Evolutionary conservation across 208 protist genomes (phyloP), one percentile per base, ranked within the genome.

Genomic region (Acanthamoeba healyi): DNA sequence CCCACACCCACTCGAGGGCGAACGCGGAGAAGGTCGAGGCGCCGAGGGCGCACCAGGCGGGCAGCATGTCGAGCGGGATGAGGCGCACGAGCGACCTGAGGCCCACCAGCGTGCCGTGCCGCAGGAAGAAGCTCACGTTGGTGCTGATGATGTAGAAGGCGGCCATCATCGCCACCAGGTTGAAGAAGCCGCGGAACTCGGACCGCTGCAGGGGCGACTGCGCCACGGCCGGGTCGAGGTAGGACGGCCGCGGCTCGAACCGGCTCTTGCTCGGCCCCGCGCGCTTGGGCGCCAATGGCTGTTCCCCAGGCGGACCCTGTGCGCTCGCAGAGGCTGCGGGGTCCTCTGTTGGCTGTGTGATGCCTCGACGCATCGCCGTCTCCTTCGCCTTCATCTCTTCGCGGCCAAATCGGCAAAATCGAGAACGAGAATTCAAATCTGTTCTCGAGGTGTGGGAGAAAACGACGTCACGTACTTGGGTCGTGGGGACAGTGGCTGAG

Each of bases 101-200:
- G 29, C 89, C 89, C 6, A 93, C 89, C 14, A 93, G 89, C 5
- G 89, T 93, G n/a, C 89, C 89, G 42, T 74, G 65, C 12, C 34
- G 24, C 22, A 93, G 24, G 44, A 93, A 82, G 44, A 67, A 82
- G 58, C 38, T 93, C 17, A 81, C 36, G 65, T 93, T 93, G 63
- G 89, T 67, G 40, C 29, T 42, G 65, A 93, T 42, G 49, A 93
- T 46, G 89, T 82, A 93, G 46, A 93, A 93, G 63, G 49, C 44
- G 24, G 46, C 89, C 65, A 93, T 81, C 89, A 93, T 56, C 26
- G 67, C 89, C 26, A 81, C 44, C 1, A 93, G 63, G 67, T 93
- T 93, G 67, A 93, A 93, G 89, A 93, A 93, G 40, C 89, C 89
- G 17, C 70, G 4, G 26, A 93, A 93, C 70, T 93, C 89, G 17